Conservation (phyloP, 176 grass and related monocot species). For the Zoysia japonica region DNA sequence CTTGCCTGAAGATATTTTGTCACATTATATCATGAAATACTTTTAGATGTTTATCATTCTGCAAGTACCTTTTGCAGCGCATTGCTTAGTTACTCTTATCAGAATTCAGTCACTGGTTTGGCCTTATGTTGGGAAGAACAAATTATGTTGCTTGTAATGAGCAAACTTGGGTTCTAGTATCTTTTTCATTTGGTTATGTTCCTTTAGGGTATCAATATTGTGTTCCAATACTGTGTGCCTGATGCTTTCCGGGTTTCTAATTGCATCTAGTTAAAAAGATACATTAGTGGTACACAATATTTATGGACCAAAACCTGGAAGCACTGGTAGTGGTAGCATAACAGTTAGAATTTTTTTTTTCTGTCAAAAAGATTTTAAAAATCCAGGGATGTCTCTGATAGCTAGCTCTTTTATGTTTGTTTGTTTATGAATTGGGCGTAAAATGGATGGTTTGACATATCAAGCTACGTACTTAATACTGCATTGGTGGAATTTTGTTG, state of each 20-base stretch:
- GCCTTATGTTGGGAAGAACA: background rate
- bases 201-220: background rate
- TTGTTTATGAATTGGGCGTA: background rate
- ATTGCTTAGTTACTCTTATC: background rate
- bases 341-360: background rate
- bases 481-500: background rate
- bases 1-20: background rate
- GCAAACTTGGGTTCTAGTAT: background rate
- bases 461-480: background rate
- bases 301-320: background rate
- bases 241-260: conserved; percentile 1
- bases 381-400: background rate
- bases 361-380: background rate
- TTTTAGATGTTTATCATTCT: background rate
- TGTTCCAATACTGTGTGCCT: background rate
- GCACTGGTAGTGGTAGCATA: background rate
- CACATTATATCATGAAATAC: background rate
- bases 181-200: background rate
- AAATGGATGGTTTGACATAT: background rate
- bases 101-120: background rate
- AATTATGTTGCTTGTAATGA: background rate
- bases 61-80: background rate
- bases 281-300: background rate
- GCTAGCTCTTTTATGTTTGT: background rate
- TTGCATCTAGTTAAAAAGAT: background rate